Conservation (phyloP, 345 rosid species). For the Angophora floribunda region DNA sequence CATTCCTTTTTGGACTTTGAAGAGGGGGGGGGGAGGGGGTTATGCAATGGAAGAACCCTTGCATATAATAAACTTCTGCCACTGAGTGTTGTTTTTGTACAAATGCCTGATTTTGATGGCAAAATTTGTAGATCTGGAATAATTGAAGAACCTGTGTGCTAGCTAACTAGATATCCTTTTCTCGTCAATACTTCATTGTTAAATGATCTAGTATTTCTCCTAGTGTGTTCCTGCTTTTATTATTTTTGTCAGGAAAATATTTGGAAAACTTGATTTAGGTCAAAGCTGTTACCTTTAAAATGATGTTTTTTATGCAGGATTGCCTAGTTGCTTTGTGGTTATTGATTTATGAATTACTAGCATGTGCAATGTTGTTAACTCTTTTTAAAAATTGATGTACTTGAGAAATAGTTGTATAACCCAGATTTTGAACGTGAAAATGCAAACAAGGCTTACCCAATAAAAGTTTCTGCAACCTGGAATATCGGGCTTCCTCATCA, state of each 20-base stretch:
- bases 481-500: background rate
- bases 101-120: background rate
- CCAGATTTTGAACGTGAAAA: background rate
- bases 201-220: background rate
- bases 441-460: background rate
- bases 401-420: background rate
- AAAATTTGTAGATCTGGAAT: background rate
- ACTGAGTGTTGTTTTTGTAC: background rate
- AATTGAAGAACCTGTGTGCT: background rate
- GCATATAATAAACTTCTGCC: background rate
- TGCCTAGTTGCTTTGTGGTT: background rate
- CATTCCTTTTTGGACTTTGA: background rate
- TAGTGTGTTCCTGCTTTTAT: background rate
- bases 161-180: background rate
- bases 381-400: background rate
- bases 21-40: background rate
- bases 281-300: background rate
- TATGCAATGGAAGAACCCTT: background rate
- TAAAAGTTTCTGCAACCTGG: background rate
- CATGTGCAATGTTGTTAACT: background rate
- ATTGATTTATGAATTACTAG: background rate
- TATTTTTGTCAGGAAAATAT: background rate
- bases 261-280: background rate
- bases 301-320: background rate
- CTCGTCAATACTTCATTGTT: background rate